Evolutionary conservation across 305 asterid genomes (phyloP), one percentile per base, ranked within the genome.

Genomic region (Ilex paraguariensis): DNA sequence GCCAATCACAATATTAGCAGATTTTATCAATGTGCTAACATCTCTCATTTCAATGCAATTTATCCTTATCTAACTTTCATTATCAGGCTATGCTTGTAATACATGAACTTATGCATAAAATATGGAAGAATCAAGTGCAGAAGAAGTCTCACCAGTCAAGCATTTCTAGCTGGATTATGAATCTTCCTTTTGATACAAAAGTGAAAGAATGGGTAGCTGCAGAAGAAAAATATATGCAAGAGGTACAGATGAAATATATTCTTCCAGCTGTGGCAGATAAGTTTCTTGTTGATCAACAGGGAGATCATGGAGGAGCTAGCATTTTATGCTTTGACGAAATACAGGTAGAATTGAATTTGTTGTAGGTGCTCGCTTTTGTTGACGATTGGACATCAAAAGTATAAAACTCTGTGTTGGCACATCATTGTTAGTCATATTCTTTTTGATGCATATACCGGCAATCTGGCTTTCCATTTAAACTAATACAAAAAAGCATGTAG

Each of bases 231-330:
- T 93, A 87, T 66, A 90, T 83, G 83, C 89, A 86, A 69, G 97
- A 84, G 70, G 59, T 84, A 73, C 81, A 81, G 73, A 70, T 90
- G 91, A 84, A 87, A 77, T 78, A 90, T 73, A 90, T 93, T 78
- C 97, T 93, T 73, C 96, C 95, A 54, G 92, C 86, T 61, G 99
- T 93, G 30, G 97, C 99, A 13, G 99, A 90, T 67, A 84, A 93
- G 73, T 93, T 90, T 81, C 95, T 93, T 61, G 81, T 79, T 49
- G 84, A 87, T 62, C 77, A 78, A 56, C 88, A 78, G 54, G 88
- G 86, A 61, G 70, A 57, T 65, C 70, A 67, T 63, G 77, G 72
- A 75, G 99, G 99, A 72, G 90, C 99, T 44, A 82, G 95, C 71
- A 75, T 93, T 71, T 82, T 93, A 66, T 93, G 99, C 84, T 93